These are phyloP conservation scores for Penicillium sp. DNA, from an alignment of 2,329 filamentous ascomycete species.

Conservation along the genomic window DNA sequence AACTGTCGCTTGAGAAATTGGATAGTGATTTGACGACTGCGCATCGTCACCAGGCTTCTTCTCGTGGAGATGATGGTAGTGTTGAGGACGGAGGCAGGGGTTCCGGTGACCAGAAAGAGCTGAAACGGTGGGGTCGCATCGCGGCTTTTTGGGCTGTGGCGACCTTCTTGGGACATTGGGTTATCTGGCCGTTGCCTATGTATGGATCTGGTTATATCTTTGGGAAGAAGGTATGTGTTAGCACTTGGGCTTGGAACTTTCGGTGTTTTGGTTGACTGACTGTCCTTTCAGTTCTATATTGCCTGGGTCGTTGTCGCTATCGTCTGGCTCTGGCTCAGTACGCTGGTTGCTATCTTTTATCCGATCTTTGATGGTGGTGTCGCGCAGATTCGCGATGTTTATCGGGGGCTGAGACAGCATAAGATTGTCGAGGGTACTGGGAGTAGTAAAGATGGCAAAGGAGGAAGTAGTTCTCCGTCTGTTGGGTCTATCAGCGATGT, in stretches of 20 bases:
- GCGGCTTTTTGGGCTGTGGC: conserved; percentile 48
- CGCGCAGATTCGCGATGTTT: conserved; percentile 25
- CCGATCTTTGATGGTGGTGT: conserved; percentile 49
- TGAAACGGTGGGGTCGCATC: conserved; percentile 49
- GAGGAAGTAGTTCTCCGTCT: not conserved
- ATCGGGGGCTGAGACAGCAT: conserved; percentile 5
- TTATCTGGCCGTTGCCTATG: conserved; percentile 56
- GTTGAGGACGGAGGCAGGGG: conserved; percentile 7
- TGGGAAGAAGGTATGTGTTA: conserved; percentile 32
- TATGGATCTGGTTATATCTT: conserved; percentile 53
- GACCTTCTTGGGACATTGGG: conserved; percentile 54
- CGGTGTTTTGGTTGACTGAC: not conserved
- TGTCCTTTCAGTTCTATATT: conserved; percentile 40
- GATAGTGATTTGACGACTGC: conserved; percentile 22
- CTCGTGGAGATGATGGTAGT: not conserved
- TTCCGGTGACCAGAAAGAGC: conserved; percentile 26
- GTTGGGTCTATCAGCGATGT: not conserved
- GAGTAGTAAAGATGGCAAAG: not conserved
- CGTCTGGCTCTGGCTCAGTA: conserved; percentile 53
- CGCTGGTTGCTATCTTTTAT: conserved; percentile 50
- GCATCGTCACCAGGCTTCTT: conserved; percentile 2
- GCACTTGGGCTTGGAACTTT: not conserved
- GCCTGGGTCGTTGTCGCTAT: conserved; percentile 53
- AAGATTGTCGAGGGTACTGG: not conserved
- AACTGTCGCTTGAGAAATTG: conserved; percentile 26